Evolutionary conservation across 768 basidiomycete genomes (phyloP).

Genomic region (Lactarius sanguifluus): DNA sequence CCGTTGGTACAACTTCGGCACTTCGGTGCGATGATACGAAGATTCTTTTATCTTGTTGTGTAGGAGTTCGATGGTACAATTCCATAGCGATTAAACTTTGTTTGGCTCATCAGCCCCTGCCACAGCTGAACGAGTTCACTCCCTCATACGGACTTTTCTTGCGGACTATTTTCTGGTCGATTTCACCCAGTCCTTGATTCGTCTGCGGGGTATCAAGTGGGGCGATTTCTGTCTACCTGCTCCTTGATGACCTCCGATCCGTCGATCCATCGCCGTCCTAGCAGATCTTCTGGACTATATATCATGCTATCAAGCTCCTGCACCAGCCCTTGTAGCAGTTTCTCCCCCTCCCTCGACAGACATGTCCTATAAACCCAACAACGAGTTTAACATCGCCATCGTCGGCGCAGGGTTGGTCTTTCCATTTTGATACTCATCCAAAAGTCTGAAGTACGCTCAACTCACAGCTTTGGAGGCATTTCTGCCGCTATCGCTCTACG

Average conservation of each 20-base stretch:
- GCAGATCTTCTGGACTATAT: not conserved
- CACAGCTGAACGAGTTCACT: not conserved
- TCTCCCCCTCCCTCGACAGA: not conserved
- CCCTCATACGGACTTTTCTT: not conserved
- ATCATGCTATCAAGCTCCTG: not conserved
- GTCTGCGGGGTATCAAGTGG: not conserved
- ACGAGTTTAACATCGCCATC: conserved; percentile 27
- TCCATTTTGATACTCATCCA: not conserved
- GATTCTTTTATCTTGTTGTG: not conserved
- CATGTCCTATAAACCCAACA: conserved; percentile 2
- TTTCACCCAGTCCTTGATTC: not conserved
- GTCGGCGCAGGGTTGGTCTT: conserved; percentile 32
- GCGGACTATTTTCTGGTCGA: not conserved
- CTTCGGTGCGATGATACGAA: not conserved
- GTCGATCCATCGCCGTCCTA: not conserved
- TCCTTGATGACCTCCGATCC: not conserved
- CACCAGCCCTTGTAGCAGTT: not conserved
- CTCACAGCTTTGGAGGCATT: conserved; percentile 34
- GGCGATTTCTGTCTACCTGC: not conserved
- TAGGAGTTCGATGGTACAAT: not conserved
- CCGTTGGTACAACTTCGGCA: not conserved
- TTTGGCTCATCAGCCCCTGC: not conserved
- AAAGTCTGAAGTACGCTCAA: not conserved
- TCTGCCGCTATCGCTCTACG: conserved; percentile 35
- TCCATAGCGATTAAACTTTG: not conserved